Conservation (phyloP, 1,284 basidiomycete genomes). For the Cutaneotrichosporon dermatis region DNA sequence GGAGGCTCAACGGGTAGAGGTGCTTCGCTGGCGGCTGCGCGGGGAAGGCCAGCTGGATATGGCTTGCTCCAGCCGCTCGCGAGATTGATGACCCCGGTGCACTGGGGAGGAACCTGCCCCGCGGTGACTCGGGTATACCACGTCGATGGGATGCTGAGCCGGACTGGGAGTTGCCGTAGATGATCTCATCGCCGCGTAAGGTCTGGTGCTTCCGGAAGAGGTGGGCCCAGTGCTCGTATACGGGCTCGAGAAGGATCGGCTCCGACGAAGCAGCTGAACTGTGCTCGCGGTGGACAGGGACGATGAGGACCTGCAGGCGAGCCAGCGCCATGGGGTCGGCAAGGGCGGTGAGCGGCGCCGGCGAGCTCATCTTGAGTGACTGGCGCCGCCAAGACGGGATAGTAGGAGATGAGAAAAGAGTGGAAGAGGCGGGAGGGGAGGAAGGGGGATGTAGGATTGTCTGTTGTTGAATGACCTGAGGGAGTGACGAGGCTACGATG, state of each 20-base stretch:
- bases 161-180: not conserved
- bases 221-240: slow-evolving; percentile 28
- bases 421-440: too few species aligned
- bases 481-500: too few species aligned
- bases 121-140: slow-evolving; percentile 11
- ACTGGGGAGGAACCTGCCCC: slow-evolving; percentile 33
- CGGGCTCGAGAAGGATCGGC: slow-evolving; percentile 12
- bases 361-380: slow-evolving; percentile 1
- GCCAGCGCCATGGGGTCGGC: slow-evolving; percentile 44
- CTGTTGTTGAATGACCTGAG: too few species aligned
- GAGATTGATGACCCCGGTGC: slow-evolving; percentile 26
- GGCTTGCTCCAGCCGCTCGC: slow-evolving; percentile 30
- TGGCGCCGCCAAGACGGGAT: not conserved
- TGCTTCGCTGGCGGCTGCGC: slow-evolving; percentile 34
- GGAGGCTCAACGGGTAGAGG: slow-evolving; percentile 36
- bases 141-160: slow-evolving; percentile 1
- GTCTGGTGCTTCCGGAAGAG: slow-evolving; percentile 34
- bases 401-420: too few species aligned
- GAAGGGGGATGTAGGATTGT: too few species aligned
- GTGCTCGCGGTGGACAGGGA: slow-evolving; percentile 38
- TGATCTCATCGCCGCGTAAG: slow-evolving; percentile 40
- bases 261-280: not conserved
- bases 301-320: slow-evolving; percentile 44
- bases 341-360: slow-evolving; percentile 15
- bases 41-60: slow-evolving; percentile 41